Evolutionary conservation across 2,329 filamentous ascomycete genomes (phyloP), one percentile per base, ranked within the genome.

Genomic region (Sclerotinia trifoliorum): DNA sequence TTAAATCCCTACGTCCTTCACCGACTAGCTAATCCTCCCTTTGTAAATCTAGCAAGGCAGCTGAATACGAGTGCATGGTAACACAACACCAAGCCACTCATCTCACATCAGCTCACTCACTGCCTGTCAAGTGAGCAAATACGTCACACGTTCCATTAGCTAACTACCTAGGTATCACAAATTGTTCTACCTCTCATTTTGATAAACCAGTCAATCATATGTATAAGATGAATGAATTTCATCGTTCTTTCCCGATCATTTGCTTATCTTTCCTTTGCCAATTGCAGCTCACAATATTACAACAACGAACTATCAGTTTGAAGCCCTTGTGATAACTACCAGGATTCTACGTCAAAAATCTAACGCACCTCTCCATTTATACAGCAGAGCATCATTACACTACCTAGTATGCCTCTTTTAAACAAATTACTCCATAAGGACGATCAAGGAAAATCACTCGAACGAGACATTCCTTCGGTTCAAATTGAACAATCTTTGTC

Each of bases 81-180:
- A 39, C 54, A 39, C 54, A 56, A 32, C 32, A 35, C 52, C 32
- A 35, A 13, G 7, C 54, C n/a, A 21, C 54, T 39, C 54, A 57
- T 32, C 21, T n/a, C 52, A 55, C n/a, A 35, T 57, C 55, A 57
- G 35, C 55, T n/a, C n/a, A n/a, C 55, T 57, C 35, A 42, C 55
- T 26, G n/a, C 52, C 3, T n/a, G 7, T 29, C 6, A 26, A 21
- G 8, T 39, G n/a, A n/a, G 52, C 13, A 26, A 21, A 17, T 39
- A 17, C 13, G 39, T 56, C 5, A 35, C 39, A 6, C 26, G 21
- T n/a, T 15, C 29, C 52, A 21, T 35, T 55, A 4, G 29, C 29
- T 35, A 55, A 19, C 52, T 55, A 55, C 19, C 52, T 55, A n/a
- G 19, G 17, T 13, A 15, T 39, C 44, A 35, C 54, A 56, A 2